Conservation (phyloP, 2,329 filamentous ascomycete species). For the Tolypocladium sp. region DNA sequence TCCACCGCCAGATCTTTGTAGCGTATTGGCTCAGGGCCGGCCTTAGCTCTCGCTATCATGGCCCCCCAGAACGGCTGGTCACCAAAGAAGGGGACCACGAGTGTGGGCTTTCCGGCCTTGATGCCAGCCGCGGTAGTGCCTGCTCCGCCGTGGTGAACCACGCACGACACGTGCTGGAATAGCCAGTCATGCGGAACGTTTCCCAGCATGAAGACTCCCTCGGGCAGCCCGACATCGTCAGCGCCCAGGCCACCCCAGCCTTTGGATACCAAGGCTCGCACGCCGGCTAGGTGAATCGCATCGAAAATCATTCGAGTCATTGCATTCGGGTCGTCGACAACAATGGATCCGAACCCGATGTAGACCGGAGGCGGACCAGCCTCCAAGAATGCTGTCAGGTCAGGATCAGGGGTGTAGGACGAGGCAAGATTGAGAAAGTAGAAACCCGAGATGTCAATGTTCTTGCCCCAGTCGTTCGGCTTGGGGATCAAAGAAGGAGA, state of each 20-base stretch:
- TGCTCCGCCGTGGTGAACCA: slow-evolving; percentile 82
- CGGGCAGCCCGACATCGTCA: slow-evolving; percentile 57
- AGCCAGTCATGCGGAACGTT: slow-evolving; percentile 87
- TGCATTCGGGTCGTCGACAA: slow-evolving; percentile 64
- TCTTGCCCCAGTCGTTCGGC: slow-evolving; percentile 63
- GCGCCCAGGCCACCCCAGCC: slow-evolving; percentile 81
- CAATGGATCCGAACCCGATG: slow-evolving; percentile 77
- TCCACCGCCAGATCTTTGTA: slow-evolving; percentile 59
- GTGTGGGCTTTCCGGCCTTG: slow-evolving; percentile 66
- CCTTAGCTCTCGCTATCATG: slow-evolving; percentile 64
- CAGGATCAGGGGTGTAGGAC: slow-evolving; percentile 55
- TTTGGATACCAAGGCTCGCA: slow-evolving; percentile 75
- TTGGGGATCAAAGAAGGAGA: slow-evolving; percentile 69
- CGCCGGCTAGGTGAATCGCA: slow-evolving; percentile 54
- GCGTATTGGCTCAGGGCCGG: slow-evolving; percentile 61
- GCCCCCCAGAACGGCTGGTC: slow-evolving; percentile 79
- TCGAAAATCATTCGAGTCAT: slow-evolving; percentile 67
- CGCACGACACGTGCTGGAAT: slow-evolving; percentile 69
- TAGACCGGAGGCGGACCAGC: slow-evolving; percentile 67
- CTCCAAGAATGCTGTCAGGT: slow-evolving; percentile 57
- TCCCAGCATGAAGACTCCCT: slow-evolving; percentile 73
- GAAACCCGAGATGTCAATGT: slow-evolving; percentile 69
- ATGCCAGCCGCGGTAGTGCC: slow-evolving; percentile 86
- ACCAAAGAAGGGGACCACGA: slow-evolving; percentile 80
- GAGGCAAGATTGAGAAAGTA: slow-evolving; percentile 63